These are phyloP conservation scores for Talaromyces marneffei DNA, from an alignment of 2,329 filamentous ascomycete species.

Conservation along the genomic window DNA sequence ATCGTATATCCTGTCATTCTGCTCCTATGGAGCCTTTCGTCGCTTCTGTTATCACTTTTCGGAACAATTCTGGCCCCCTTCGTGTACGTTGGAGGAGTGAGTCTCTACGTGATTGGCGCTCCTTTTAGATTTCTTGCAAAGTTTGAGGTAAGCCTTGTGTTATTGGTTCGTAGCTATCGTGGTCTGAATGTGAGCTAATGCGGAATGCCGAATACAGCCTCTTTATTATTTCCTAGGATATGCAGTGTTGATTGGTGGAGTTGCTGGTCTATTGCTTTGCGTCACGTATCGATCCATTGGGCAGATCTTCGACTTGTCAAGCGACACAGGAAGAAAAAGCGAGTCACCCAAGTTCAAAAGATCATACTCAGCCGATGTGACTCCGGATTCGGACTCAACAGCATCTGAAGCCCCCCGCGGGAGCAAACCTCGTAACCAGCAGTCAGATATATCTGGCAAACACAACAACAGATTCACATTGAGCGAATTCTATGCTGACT, in stretches of 20 bases:
- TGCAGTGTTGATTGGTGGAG: slow-evolving; percentile 61
- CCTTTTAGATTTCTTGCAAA: slow-evolving; percentile 48
- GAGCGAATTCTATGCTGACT: slow-evolving; percentile 12
- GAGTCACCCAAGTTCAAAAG: slow-evolving; percentile 29
- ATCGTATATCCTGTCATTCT: slow-evolving; percentile 36
- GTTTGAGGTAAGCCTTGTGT: slow-evolving; percentile 41
- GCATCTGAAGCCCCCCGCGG: neutral
- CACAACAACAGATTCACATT: neutral
- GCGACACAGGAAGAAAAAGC: neutral
- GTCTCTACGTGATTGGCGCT: slow-evolving; percentile 39
- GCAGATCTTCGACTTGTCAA: slow-evolving; percentile 28
- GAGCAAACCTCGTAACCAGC: neutral
- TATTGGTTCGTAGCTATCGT: neutral
- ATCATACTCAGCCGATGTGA: neutral
- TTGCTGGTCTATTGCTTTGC: slow-evolving; percentile 56
- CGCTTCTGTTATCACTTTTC: neutral
- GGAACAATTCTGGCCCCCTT: slow-evolving; percentile 37
- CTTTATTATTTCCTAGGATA: slow-evolving; percentile 55
- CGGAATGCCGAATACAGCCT: slow-evolving; percentile 27
- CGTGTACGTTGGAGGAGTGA: slow-evolving; percentile 41
- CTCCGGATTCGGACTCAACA: neutral
- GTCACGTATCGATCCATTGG: slow-evolving; percentile 52
- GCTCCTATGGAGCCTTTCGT: slow-evolving; percentile 34
- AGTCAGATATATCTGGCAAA: neutral
- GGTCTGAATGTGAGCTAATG: neutral